Evolutionary conservation across 805 yeast genomes (phyloP).

Genomic region (Teunomyces cretensis): DNA sequence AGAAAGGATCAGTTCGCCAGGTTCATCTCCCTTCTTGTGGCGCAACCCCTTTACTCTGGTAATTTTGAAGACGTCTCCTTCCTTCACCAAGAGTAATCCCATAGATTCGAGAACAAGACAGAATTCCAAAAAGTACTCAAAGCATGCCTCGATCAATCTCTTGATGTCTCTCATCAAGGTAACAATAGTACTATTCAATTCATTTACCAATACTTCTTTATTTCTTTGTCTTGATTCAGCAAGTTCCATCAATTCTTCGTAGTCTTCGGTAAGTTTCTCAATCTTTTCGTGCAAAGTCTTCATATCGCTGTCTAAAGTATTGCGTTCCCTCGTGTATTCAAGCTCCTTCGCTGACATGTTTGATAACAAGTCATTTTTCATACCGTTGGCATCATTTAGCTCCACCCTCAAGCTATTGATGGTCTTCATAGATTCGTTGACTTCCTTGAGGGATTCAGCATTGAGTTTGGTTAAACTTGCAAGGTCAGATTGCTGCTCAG

Average conservation of each 20-base stretch:
- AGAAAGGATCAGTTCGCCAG: conserved; percentile 10
- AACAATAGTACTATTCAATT: conserved; percentile 21
- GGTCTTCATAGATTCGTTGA: conserved; percentile 13
- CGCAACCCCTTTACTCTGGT: conserved; percentile 80
- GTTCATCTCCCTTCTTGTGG: conserved; percentile 40
- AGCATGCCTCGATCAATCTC: conserved; percentile 16
- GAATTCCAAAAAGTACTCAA: conserved; percentile 38
- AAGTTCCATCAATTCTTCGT: conserved; percentile 43
- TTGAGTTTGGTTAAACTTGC: conserved; percentile 11
- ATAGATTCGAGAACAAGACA: conserved; percentile 69
- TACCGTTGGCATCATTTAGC: conserved; percentile 22
- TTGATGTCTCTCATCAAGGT: conserved; percentile 15
- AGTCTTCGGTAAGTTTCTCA: conserved; percentile 46
- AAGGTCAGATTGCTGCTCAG: conserved; percentile 13
- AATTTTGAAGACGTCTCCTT: conserved; percentile 43
- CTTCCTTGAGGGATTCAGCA: conserved; percentile 12
- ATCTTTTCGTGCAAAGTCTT: conserved; percentile 42
- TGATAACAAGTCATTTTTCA: conserved; percentile 65
- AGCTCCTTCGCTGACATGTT: conserved; percentile 66
- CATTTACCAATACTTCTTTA: conserved; percentile 27
- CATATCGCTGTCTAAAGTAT: conserved; percentile 48
- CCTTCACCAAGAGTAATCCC: conserved; percentile 65
- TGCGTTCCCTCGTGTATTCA: conserved; percentile 57
- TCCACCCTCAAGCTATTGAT: conserved; percentile 16
- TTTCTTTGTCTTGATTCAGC: conserved; percentile 25